Evolutionary conservation across 2,329 filamentous ascomycete species (phyloP).

Genomic region (Scytalidium lignicola): DNA sequence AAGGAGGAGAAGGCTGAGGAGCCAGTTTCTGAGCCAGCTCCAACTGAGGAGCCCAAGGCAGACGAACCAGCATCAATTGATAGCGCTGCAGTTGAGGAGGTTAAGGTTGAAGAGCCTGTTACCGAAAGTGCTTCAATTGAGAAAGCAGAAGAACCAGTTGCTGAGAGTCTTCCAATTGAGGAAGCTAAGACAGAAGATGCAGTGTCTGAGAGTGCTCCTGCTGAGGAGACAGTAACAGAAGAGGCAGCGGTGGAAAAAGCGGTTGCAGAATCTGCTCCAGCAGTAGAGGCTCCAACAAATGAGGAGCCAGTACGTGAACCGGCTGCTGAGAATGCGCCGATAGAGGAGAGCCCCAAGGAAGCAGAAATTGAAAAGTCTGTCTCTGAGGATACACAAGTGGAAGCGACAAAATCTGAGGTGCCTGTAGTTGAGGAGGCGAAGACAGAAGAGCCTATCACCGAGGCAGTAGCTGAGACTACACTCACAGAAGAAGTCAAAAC

Average conservation of each 20-base stretch:
- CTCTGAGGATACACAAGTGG: not conserved
- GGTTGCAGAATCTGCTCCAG: not conserved
- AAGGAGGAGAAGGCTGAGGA: slow-evolving; percentile 3
- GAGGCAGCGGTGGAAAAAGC: not conserved
- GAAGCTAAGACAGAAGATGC: slow-evolving; percentile 1
- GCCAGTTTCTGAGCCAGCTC: not conserved
- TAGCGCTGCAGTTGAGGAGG: slow-evolving; percentile 1
- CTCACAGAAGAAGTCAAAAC: slow-evolving; percentile 1
- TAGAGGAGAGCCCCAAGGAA: not conserved
- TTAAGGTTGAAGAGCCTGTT: not conserved
- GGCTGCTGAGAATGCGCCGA: not conserved
- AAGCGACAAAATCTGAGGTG: no score
- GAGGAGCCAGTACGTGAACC: not conserved
- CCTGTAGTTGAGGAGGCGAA: not conserved
- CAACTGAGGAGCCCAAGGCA: not conserved
- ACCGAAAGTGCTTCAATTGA: not conserved
- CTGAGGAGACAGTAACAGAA: not conserved
- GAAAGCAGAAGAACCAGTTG: not conserved
- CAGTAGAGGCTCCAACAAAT: not conserved
- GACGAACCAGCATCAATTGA: not conserved
- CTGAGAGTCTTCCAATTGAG: not conserved
- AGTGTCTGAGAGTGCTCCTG: not conserved
- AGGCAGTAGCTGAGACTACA: not conserved
- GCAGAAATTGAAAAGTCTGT: not conserved
- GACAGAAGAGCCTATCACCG: no score